Percentiles rank a stretch among this genome's conserved stretches.
Conservation (phyloP, 495 filamentous ascomycete genomes). For the Hypoxylon lienhwacheense region DNA sequence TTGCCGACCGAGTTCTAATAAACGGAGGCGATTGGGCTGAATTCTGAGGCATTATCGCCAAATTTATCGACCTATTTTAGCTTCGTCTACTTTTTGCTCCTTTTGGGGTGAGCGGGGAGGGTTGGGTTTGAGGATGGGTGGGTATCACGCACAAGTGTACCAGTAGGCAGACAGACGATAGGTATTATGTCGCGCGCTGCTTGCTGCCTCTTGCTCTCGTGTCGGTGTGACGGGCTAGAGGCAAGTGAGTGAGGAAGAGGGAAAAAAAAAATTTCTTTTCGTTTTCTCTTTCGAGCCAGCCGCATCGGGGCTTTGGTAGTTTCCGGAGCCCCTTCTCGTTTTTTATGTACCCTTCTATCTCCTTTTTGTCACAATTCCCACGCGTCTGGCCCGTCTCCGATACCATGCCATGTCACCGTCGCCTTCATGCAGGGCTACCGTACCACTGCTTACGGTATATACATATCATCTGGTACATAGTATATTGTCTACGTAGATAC, state of each 20-base stretch:
- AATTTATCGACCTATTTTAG: background rate
- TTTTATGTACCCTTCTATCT: too few relatives aligned
- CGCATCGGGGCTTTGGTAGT: constrained; percentile 36
- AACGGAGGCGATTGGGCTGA: constrained; percentile 20
- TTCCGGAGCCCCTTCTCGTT: constrained; percentile 7
- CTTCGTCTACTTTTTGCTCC: background rate
- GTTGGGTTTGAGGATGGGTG: constrained; percentile 12
- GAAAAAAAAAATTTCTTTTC: constrained; percentile 15
- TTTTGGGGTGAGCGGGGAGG: background rate
- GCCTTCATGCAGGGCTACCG: constrained; percentile 18
- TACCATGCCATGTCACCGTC: constrained; percentile 3
- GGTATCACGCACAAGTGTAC: constrained; percentile 31
- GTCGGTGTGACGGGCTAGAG: too few relatives aligned
- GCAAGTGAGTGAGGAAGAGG: too few relatives aligned
- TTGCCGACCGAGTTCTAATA: constrained; percentile 30
- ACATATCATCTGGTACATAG: background rate
- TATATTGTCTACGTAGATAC: too few relatives aligned
- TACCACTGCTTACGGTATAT: constrained; percentile 2
- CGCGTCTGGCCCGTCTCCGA: constrained; percentile 20
- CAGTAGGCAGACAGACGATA: too few relatives aligned
- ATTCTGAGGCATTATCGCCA: constrained; percentile 26
- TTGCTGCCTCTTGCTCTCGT: too few relatives aligned
- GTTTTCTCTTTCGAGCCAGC: constrained; percentile 21
- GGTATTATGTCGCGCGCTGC: constrained; percentile 6
- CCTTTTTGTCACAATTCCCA: too few relatives aligned